A percentile compares a stretch with the other conserved stretches of the same genome.
These are phyloP conservation scores for Pseudoneurospora amorphoporcata DNA, from an alignment of 495 filamentous ascomycete species.

Conservation along the genomic window DNA sequence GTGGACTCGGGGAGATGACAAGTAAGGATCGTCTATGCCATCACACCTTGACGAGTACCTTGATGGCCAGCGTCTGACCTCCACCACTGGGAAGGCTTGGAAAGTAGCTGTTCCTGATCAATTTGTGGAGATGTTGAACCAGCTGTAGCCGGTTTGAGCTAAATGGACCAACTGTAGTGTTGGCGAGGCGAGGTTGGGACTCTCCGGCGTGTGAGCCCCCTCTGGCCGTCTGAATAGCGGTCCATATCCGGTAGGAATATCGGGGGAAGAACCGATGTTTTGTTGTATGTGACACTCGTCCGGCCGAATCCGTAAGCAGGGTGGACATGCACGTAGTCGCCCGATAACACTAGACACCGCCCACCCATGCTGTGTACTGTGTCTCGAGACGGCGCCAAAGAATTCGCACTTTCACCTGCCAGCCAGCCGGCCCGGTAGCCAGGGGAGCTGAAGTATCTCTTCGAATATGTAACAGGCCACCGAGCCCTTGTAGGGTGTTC, in stretches of 20 bases:
- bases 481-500: not conserved
- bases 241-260: not conserved
- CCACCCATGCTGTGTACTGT: not conserved
- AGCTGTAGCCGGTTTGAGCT: not conserved
- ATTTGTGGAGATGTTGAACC: not conserved
- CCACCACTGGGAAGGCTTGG: not conserved
- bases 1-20: not conserved
- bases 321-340: not conserved
- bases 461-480: not conserved
- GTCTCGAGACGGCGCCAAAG: not conserved
- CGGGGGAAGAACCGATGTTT: not conserved
- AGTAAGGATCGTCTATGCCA: not conserved
- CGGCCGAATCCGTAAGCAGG: not conserved
- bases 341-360: not conserved
- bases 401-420: not conserved
- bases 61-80: not conserved
- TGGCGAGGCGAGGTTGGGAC: not conserved
- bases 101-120: not conserved
- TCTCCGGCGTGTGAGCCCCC: not conserved
- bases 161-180: not conserved
- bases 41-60: not conserved
- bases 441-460: not conserved
- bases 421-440: not conserved
- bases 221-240: too few species aligned
- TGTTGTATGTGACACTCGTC: not conserved